Base-by-base conservation (phyloP, 345 rosid species). In the Combretum micranthum region DNA sequence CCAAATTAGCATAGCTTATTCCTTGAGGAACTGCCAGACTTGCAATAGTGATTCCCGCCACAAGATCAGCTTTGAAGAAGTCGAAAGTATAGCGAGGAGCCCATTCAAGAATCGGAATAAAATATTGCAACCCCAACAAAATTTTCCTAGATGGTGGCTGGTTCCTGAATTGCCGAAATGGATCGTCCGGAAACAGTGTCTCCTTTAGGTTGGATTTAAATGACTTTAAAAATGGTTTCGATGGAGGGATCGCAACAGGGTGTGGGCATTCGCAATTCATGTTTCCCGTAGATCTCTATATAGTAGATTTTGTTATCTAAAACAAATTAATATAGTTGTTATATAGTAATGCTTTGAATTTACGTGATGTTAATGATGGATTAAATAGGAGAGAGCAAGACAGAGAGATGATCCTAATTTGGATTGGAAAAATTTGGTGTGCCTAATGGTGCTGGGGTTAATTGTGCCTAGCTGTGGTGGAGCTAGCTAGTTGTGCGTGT, bases 21-120 rank as follows among this genome's bases (percentile, higher is more conserved):
- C 99, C 99, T 62, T 93, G 99, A 52, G 99, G 97, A 25, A 93
- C 84, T 3, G 97, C 99, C 12, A 93, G 95, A 58, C 97, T 90
- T 55, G 97, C 97, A 13, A 93, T 83, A 51, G 99, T 93, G 69
- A 93, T 79, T 16, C 99, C 99, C 12, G 99, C 68, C 0, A 93
- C 49, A 56, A 93, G 72, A 61, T 93, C 99, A 16, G 95, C 75
- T 62, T 87, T 90, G 60, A 93, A 79, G 70, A 78, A 85, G 37
- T 74, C 46, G 37, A 87, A 82, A 61, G 86, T 82, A 80, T 93
- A 93, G 48, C 79, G 78, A 23, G 99, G 97, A 52, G 81, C 96
- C 99, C 99, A 93, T 64, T 87, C 96, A 12, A 80, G 69, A 12
- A 93, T 80, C 0, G 99, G 97, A 16, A 93, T 59, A 51, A 87